Percentiles rank a stretch among this genome's conserved stretches.
These are phyloP conservation scores for Aspergillus tamarii DNA, from an alignment of 2,329 filamentous ascomycete species.

Conservation along the genomic window DNA sequence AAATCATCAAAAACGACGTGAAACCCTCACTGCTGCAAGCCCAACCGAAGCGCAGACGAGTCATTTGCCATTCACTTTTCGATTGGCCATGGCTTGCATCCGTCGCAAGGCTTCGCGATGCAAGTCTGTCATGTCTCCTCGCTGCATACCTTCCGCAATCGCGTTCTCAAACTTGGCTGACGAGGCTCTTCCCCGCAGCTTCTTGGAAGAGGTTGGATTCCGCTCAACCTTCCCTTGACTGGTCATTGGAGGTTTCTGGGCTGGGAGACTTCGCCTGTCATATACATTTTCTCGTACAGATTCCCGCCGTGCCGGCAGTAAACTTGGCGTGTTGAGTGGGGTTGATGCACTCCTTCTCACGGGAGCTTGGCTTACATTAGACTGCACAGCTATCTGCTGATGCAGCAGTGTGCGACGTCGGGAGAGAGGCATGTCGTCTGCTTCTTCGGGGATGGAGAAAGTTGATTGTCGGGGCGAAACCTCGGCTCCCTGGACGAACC, in stretches of 20 bases:
- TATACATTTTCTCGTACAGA: constrained; percentile 67
- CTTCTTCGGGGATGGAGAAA: constrained; percentile 37
- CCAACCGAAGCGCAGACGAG: background rate
- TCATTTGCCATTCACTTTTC: constrained; percentile 25
- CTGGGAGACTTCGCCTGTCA: constrained; percentile 32
- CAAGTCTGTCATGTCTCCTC: constrained; percentile 71
- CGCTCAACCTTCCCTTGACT: constrained; percentile 29
- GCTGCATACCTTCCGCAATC: constrained; percentile 76
- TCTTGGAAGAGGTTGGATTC: constrained; percentile 54
- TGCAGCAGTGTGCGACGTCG: constrained; percentile 65
- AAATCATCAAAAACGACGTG: background rate
- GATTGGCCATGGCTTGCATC: constrained; percentile 69
- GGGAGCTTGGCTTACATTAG: constrained; percentile 32
- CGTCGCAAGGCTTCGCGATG: constrained; percentile 79
- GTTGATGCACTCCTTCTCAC: constrained; percentile 12
- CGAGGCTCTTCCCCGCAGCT: constrained; percentile 61
- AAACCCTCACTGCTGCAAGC: constrained; percentile 2
- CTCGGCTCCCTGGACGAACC: constrained; percentile 30
- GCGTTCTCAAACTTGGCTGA: constrained; percentile 63
- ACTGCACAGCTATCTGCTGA: constrained; percentile 54
- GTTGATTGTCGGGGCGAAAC: constrained; percentile 20
- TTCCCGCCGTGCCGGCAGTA: constrained; percentile 69
- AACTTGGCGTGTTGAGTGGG: constrained; percentile 49
- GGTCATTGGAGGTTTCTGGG: constrained; percentile 29
- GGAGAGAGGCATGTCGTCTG: constrained; percentile 73